These are phyloP conservation scores for Fusarium sp. DNA, from an alignment of 2,329 filamentous ascomycete species.

Conservation along the genomic window DNA sequence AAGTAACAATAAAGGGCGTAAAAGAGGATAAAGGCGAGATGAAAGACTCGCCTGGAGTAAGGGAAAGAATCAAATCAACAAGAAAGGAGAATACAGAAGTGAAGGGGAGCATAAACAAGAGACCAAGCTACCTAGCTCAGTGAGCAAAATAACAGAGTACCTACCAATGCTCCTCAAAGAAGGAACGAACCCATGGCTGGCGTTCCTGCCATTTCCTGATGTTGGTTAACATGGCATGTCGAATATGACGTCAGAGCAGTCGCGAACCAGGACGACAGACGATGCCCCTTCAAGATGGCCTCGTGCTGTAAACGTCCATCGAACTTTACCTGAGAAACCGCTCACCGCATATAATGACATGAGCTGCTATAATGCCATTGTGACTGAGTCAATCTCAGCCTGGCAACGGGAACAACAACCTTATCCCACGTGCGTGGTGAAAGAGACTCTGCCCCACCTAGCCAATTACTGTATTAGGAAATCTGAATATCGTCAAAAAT, in stretches of 20 bases:
- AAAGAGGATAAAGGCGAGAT: slow-evolving; percentile 2
- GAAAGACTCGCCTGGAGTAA: background rate
- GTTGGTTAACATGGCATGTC: background rate
- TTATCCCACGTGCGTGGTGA: background rate
- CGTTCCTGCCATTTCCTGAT: background rate
- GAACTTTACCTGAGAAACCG: background rate
- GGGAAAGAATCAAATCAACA: background rate
- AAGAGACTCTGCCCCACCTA: background rate
- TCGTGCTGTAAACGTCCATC: background rate
- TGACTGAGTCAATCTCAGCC: background rate
- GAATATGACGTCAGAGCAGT: slow-evolving; percentile 17
- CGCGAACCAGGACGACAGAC: background rate
- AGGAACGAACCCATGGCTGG: slow-evolving; percentile 5
- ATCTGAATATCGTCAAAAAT: background rate
- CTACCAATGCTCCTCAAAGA: background rate
- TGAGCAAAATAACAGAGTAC: background rate
- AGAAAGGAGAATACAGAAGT: background rate
- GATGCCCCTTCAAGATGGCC: background rate
- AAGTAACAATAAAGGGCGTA: background rate
- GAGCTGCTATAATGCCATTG: background rate
- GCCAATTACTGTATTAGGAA: background rate
- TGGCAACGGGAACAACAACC: background rate
- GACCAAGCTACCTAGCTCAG: background rate
- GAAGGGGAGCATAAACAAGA: background rate
- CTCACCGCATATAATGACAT: background rate